phyloP scores from a whole-genome alignment of 2,329 filamentous ascomycete genomes.

The Nemania sp. region DNA sequence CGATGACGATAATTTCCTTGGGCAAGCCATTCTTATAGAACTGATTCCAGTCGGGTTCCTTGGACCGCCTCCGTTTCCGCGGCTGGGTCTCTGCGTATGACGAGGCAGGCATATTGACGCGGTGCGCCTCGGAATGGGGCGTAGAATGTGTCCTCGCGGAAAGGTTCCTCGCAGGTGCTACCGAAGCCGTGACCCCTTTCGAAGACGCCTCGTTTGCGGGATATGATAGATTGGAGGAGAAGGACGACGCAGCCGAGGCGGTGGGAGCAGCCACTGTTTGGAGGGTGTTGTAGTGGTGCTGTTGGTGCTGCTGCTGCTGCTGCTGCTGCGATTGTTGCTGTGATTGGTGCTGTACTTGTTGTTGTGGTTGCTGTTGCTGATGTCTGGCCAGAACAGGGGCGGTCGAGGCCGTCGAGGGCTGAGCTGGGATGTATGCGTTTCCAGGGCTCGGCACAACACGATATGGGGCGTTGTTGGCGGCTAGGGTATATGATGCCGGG shows the following conservation, averaged over 20 bases:
- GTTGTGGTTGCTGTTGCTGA: conserved; percentile 7
- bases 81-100: conserved; percentile 39
- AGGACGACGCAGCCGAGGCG: conserved; percentile 38
- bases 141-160: conserved; percentile 42
- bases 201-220: conserved; percentile 32
- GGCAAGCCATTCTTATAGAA: conserved; percentile 85
- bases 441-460: conserved; percentile 34
- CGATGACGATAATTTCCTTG: conserved; percentile 84
- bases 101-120: conserved; percentile 45
- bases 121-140: conserved; percentile 42
- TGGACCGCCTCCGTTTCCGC: conserved; percentile 61
- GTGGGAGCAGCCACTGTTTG: neutral
- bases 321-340: neutral
- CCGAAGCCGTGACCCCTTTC: conserved; percentile 46
- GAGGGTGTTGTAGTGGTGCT: conserved; percentile 6
- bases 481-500: conserved; percentile 35
- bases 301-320: conserved; percentile 24
- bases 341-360: conserved; percentile 25
- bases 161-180: conserved; percentile 40
- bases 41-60: conserved; percentile 74
- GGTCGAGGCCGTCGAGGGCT: conserved; percentile 45
- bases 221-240: conserved; percentile 34
- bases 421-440: conserved; percentile 46
- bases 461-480: conserved; percentile 48
- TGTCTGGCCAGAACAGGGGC: conserved; percentile 37